These are phyloP conservation scores for button mushroom (Agaricus bisporus) DNA, from an alignment of 768 basidiomycete species.

Conservation along the genomic window DNA sequence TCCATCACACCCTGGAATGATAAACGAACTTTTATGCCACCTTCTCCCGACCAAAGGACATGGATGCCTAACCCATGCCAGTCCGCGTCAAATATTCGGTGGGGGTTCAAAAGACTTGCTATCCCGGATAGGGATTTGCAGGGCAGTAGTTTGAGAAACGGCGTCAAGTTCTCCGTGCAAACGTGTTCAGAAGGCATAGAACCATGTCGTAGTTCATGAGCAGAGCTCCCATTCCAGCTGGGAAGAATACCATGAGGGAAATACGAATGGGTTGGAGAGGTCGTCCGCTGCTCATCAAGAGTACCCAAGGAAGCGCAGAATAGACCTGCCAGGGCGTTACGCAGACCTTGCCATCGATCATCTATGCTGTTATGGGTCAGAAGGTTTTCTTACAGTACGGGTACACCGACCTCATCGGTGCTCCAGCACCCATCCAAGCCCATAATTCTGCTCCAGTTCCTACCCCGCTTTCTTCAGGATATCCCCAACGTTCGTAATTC, in stretches of 20 bases:
- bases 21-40: slow-evolving; percentile 59
- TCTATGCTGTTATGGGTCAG: slow-evolving; percentile 46
- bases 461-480: slow-evolving; percentile 69
- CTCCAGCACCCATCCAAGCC: slow-evolving; percentile 84
- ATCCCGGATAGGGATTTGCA: slow-evolving; percentile 88
- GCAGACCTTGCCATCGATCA: slow-evolving; percentile 75
- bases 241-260: slow-evolving; percentile 55
- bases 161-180: slow-evolving; percentile 97
- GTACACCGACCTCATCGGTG: slow-evolving; percentile 37
- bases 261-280: slow-evolving; percentile 56
- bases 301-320: slow-evolving; percentile 91
- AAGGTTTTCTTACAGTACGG: background rate
- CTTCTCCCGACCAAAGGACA: slow-evolving; percentile 52
- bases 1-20: slow-evolving; percentile 75
- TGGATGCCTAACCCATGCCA: slow-evolving; percentile 89
- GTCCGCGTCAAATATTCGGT: slow-evolving; percentile 81
- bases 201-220: slow-evolving; percentile 66
- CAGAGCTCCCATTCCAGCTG: slow-evolving; percentile 27
- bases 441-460: slow-evolving; percentile 86
- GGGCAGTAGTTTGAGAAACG: slow-evolving; percentile 90
- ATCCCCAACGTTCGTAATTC: slow-evolving; percentile 82
- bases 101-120: slow-evolving; percentile 76
- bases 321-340: slow-evolving; percentile 86
- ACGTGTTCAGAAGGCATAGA: slow-evolving; percentile 78
- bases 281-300: slow-evolving; percentile 70